These are phyloP conservation scores for Cochlearia excelsa DNA, from an alignment of 345 rosid genomes.

Conservation along the genomic window DNA sequence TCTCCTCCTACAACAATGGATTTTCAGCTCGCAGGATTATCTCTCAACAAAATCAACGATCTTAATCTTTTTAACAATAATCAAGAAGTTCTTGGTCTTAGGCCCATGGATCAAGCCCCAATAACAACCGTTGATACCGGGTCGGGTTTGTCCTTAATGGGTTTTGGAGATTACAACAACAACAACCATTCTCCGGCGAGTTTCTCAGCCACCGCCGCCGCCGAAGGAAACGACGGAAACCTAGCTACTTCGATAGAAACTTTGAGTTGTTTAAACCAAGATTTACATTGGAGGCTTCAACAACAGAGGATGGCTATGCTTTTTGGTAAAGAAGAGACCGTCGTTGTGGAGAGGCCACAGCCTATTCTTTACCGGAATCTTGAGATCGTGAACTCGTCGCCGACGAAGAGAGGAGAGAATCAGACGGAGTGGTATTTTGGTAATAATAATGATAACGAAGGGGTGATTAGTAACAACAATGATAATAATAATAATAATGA, in stretches of 20 bases:
- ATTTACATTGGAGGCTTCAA: conserved; percentile 98
- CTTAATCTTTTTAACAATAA: conserved; percentile 36
- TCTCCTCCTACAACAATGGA: conserved; percentile 57
- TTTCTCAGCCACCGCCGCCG: conserved; percentile 28
- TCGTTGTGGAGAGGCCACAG: conserved; percentile 39
- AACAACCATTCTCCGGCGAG: conserved; percentile 23
- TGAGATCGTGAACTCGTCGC: conserved; percentile 29
- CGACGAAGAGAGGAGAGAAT: conserved; percentile 29
- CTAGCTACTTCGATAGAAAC: conserved; percentile 89
- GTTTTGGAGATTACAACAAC: conserved; percentile 40
- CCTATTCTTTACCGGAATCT: conserved; percentile 39
- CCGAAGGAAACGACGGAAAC: conserved; percentile 46
- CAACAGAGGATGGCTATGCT: conserved; percentile 82
- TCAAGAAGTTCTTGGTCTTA: conserved; percentile 38
- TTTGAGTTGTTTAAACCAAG: conserved; percentile 86
- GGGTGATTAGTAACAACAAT: conserved; percentile 27
- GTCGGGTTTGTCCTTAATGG: conserved; percentile 49
- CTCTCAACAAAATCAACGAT: conserved; percentile 48
- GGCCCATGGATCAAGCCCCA: conserved; percentile 24
- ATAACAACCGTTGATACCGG: conserved; percentile 35
- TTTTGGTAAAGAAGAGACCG: conserved; percentile 45
- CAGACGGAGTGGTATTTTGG: conserved; percentile 42
- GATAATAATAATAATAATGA: conserved; percentile 11
- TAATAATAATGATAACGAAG: conserved; percentile 31
- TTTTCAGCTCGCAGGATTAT: conserved; percentile 70